These are phyloP conservation scores for Solanum pimpinellifolium DNA, from an alignment of 257 asterid genomes.

Conservation along the genomic window DNA sequence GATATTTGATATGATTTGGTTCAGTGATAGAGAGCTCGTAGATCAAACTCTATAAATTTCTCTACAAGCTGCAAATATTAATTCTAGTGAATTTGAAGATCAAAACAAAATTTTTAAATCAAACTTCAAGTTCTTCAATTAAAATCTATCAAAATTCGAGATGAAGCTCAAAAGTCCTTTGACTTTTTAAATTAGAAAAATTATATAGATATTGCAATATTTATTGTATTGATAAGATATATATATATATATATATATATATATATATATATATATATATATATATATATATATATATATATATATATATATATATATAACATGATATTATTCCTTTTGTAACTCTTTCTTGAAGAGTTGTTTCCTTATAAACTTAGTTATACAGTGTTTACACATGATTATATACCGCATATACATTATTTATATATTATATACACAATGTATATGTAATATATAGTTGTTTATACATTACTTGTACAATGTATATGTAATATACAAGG, in stretches of 20 bases:
- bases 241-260: no score
- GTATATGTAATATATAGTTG: background rate
- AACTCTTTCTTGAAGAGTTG: slow-evolving; percentile 98
- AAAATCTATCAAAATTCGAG: background rate
- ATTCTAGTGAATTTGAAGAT: background rate
- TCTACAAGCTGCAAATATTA: background rate
- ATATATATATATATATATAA: no score
- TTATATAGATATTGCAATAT: background rate
- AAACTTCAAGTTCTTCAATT: background rate
- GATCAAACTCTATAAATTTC: background rate
- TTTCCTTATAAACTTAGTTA: slow-evolving; percentile 35
- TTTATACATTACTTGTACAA: background rate
- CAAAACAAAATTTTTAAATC: background rate
- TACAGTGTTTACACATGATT: background rate
- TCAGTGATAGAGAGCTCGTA: background rate
- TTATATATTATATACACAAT: background rate
- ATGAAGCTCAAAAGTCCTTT: background rate
- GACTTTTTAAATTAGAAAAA: background rate
- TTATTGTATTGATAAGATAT: background rate
- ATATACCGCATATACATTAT: background rate
- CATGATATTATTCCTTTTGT: slow-evolving; percentile 79
- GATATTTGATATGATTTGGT: background rate
- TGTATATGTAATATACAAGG: background rate
- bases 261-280: no score
- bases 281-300: no score